phyloP scores from a whole-genome alignment of 768 basidiomycete genomes.

The Candolleomyces eurysporus region DNA sequence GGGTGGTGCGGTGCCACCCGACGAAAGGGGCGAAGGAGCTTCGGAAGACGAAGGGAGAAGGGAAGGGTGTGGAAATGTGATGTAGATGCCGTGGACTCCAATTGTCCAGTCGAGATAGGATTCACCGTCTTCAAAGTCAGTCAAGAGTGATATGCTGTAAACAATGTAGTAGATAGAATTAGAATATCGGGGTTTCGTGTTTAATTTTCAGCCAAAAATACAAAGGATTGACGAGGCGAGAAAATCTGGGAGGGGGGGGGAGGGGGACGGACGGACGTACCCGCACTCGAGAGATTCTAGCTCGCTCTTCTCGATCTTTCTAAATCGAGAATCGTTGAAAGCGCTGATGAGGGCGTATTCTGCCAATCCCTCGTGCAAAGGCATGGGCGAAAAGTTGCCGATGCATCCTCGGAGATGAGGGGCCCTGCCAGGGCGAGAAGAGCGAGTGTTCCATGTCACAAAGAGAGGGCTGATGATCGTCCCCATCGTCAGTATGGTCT shows the following conservation, averaged over 20 bases:
- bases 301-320: constrained; percentile 73
- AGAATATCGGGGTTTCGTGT: not conserved
- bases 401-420: constrained; percentile 88
- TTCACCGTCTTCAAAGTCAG: constrained; percentile 82
- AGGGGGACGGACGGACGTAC: constrained; percentile 45
- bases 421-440: constrained; percentile 55
- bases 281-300: constrained; percentile 81
- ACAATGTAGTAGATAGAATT: constrained; percentile 7
- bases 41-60: constrained; percentile 55
- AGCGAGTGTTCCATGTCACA: constrained; percentile 90
- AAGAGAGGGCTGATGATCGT: constrained; percentile 72
- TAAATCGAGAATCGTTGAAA: constrained; percentile 85
- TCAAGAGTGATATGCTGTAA: constrained; percentile 84
- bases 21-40: constrained; percentile 70
- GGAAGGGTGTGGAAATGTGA: constrained; percentile 82
- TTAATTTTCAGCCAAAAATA: not conserved
- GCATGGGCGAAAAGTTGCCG: constrained; percentile 82
- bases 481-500: not conserved
- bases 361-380: constrained; percentile 70
- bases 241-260: not conserved
- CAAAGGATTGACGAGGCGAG: not conserved
- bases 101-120: constrained; percentile 93
- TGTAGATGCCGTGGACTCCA: constrained; percentile 89
- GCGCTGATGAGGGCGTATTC: constrained; percentile 94
- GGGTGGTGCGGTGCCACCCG: constrained; percentile 56